These are phyloP conservation scores for Gomphus sp. DNA, from an alignment of 1,284 basidiomycete species.

Conservation along the genomic window DNA sequence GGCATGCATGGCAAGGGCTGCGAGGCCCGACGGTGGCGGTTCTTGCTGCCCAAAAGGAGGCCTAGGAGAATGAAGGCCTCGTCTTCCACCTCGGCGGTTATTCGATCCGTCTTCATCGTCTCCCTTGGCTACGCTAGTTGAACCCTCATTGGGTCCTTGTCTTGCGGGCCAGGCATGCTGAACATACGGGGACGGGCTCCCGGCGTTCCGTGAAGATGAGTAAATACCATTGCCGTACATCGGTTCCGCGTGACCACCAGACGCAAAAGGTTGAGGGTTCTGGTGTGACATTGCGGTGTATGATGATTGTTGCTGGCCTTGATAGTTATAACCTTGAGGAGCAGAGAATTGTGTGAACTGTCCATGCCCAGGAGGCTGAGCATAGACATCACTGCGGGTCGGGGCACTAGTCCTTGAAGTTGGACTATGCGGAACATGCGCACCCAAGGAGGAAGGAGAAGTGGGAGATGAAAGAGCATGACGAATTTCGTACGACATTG, in stretches of 20 bases:
- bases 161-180: not conserved
- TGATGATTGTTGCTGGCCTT: not conserved
- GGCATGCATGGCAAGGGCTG: slow-evolving; percentile 9
- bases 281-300: not conserved
- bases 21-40: slow-evolving; percentile 1
- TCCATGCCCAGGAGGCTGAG: not conserved
- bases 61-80: not conserved
- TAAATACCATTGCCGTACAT: not conserved
- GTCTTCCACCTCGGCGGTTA: not conserved
- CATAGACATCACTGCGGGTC: not conserved
- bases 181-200: not conserved
- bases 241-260: not conserved
- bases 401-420: not conserved
- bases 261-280: not conserved
- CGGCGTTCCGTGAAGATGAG: not conserved
- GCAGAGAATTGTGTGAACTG: not conserved
- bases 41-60: not conserved
- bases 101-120: not conserved
- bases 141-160: not conserved
- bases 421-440: not conserved
- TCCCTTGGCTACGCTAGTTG: not conserved
- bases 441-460: not conserved
- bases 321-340: not conserved
- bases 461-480: slow-evolving; percentile 4
- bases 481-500: slow-evolving; percentile 8